These are phyloP conservation scores for Pythium aquatile DNA, from an alignment of 352 stramenopile genomes.

Conservation along the genomic window DNA sequence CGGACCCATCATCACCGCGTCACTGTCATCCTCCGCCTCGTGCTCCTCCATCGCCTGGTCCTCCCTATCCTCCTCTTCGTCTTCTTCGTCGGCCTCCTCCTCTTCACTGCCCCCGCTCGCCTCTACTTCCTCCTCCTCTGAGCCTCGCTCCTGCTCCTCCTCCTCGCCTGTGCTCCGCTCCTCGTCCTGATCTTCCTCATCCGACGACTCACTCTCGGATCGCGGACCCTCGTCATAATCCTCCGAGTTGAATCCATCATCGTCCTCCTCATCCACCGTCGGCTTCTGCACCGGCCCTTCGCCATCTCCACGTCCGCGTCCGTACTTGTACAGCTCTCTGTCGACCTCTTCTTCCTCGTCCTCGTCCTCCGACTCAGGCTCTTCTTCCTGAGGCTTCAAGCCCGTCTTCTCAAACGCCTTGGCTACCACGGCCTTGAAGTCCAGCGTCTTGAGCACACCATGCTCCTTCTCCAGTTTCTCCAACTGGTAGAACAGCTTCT, in stretches of 20 bases:
- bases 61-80: conserved; percentile 9
- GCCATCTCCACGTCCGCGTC: conserved; percentile 10
- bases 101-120: background rate
- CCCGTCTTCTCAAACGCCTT: conserved; percentile 45
- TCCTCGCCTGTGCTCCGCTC: conserved; percentile 7
- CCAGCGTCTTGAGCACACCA: conserved; percentile 51
- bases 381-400: conserved; percentile 30
- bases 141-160: conserved; percentile 6
- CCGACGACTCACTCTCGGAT: conserved; percentile 3
- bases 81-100: background rate
- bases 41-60: background rate
- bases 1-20: background rate
- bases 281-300: background rate
- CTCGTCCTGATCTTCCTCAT: conserved; percentile 9
- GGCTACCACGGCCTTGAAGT: conserved; percentile 47
- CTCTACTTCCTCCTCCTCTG: conserved; percentile 1
- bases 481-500: conserved; percentile 41
- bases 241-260: conserved; percentile 48
- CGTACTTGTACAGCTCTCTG: conserved; percentile 29
- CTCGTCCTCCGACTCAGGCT: conserved; percentile 23
- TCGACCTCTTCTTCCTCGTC: conserved; percentile 22
- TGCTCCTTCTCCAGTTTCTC: conserved; percentile 53
- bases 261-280: conserved; percentile 17
- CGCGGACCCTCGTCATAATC: conserved; percentile 33
- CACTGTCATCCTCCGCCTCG: background rate